Conservation (phyloP, 2,329 filamentous ascomycete genomes). For the Botrytis deweyae region DNA sequence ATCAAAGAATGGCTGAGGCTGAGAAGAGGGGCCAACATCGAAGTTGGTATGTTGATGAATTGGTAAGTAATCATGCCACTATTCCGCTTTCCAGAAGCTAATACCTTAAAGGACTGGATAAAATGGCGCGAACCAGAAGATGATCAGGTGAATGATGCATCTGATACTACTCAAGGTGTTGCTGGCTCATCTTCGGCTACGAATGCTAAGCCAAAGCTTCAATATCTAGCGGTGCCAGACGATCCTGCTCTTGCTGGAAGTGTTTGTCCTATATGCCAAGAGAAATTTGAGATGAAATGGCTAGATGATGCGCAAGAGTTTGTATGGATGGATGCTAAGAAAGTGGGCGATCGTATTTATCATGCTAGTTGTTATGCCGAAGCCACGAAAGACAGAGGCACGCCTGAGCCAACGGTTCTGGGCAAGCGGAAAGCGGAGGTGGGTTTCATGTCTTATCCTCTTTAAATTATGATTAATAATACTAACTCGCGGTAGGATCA, state of each 20-base stretch:
- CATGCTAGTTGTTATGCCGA: constrained; percentile 89
- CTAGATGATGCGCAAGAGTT: constrained; percentile 92
- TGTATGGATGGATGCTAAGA: constrained; percentile 89
- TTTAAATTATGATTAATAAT: neutral
- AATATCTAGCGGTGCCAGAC: constrained; percentile 81
- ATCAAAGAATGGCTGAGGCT: constrained; percentile 82
- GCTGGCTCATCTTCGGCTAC: constrained; percentile 43
- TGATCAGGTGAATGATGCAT: constrained; percentile 48
- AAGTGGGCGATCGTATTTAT: constrained; percentile 76
- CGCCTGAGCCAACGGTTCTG: constrained; percentile 60
- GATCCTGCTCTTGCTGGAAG: constrained; percentile 72
- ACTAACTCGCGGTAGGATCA: constrained; percentile 19
- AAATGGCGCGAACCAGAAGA: constrained; percentile 79
- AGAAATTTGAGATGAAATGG: constrained; percentile 90
- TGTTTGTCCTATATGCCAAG: constrained; percentile 90
- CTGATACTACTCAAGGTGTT: constrained; percentile 43
- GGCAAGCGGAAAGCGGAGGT: constrained; percentile 75
- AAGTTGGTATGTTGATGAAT: constrained; percentile 91
- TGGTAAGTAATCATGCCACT: constrained; percentile 52
- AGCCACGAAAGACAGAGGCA: constrained; percentile 64
- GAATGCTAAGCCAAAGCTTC: constrained; percentile 52
- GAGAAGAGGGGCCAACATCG: constrained; percentile 84
- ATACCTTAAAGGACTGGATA: constrained; percentile 74
- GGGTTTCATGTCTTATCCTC: neutral
- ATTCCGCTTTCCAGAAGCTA: neutral